These are phyloP conservation scores for Tuber melanosporum DNA, from an alignment of 495 filamentous ascomycete genomes.

Conservation along the genomic window DNA sequence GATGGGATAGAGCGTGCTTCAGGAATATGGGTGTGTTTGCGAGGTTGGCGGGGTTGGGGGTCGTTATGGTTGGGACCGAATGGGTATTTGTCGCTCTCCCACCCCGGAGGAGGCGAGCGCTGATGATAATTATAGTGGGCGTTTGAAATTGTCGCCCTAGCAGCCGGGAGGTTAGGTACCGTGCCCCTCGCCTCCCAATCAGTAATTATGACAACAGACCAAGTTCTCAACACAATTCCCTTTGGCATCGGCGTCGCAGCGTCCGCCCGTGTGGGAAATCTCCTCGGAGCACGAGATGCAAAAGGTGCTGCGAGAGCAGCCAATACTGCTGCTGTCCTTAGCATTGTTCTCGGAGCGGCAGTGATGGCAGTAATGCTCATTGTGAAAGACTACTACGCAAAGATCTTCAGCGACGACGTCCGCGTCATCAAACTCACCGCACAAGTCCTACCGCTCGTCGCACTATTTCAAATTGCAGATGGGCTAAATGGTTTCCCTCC, in stretches of 20 bases:
- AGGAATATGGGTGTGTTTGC: constrained; percentile 66
- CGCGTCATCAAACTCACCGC: constrained; percentile 69
- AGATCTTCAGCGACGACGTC: constrained; percentile 75
- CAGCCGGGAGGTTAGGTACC: constrained; percentile 74
- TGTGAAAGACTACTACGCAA: constrained; percentile 68
- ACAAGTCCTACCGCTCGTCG: constrained; percentile 77
- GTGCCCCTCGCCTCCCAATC: constrained; percentile 79
- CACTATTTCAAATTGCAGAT: constrained; percentile 91
- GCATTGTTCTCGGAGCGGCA: constrained; percentile 58
- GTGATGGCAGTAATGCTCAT: constrained; percentile 69
- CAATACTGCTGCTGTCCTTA: constrained; percentile 70
- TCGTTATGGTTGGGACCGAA: constrained; percentile 87
- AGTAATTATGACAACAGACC: constrained; percentile 92
- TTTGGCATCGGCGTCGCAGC: constrained; percentile 86
- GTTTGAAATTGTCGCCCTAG: constrained; percentile 90
- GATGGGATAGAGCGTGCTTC: constrained; percentile 60
- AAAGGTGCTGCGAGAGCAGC: constrained; percentile 65
- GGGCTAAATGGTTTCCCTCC: constrained; percentile 57
- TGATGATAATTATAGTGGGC: constrained; percentile 54
- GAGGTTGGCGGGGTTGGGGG: constrained; percentile 66
- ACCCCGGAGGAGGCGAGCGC: neutral
- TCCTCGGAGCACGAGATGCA: constrained; percentile 66
- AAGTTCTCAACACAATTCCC: constrained; percentile 86
- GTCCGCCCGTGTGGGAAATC: constrained; percentile 71
- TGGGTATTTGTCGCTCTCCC: constrained; percentile 48